These are phyloP conservation scores for Myrica gale DNA, from an alignment of 306 rosid genomes.

Conservation along the genomic window DNA sequence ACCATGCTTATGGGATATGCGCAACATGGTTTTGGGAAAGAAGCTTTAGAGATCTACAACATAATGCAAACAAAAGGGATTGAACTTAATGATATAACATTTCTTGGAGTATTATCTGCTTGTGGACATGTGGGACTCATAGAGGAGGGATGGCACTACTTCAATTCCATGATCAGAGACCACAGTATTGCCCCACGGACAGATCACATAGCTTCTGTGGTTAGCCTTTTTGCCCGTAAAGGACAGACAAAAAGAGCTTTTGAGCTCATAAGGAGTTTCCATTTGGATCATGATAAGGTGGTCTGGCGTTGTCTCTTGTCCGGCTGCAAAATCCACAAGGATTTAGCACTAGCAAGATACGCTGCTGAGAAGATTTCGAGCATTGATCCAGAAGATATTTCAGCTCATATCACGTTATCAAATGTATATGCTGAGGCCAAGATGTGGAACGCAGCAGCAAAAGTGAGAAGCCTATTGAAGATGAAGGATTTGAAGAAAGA, in stretches of 20 bases:
- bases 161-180: not conserved
- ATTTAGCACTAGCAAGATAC: not conserved
- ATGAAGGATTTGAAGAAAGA: constrained; percentile 2
- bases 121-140: constrained; percentile 53
- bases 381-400: constrained; percentile 5
- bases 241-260: constrained; percentile 2
- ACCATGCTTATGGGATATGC: constrained; percentile 55
- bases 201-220: constrained; percentile 11
- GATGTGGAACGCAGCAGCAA: not conserved
- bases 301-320: constrained; percentile 1
- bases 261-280: not conserved
- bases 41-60: constrained; percentile 42
- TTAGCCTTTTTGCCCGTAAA: constrained; percentile 3
- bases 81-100: constrained; percentile 45
- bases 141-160: constrained; percentile 27
- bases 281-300: not conserved
- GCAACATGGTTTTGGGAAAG: constrained; percentile 52
- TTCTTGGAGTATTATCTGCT: constrained; percentile 46
- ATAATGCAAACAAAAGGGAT: constrained; percentile 37
- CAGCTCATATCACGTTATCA: not conserved
- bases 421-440: constrained; percentile 1
- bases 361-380: constrained; percentile 6
- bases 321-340: not conserved
- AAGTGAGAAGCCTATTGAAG: not conserved
- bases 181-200: not conserved